Evolutionary conservation across 73 alveolate species (phyloP).

Genomic region (Paraurostyla sp.): DNA sequence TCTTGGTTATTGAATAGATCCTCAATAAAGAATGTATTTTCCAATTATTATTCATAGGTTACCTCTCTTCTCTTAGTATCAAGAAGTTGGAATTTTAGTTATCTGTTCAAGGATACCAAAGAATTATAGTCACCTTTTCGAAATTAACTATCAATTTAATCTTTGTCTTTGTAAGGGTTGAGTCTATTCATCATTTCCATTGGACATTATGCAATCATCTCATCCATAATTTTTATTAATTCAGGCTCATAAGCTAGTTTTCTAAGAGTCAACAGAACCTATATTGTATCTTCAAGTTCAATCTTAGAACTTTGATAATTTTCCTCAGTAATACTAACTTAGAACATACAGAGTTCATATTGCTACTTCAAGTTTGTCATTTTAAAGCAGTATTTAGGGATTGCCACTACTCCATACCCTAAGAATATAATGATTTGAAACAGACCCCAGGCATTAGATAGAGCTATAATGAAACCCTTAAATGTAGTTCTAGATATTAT

Average conservation of each 20-base stretch:
- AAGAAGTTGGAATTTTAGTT: neutral
- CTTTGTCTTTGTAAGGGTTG: neutral
- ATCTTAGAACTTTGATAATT: constrained; percentile 11
- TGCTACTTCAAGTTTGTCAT: constrained; percentile 7
- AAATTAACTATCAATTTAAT: neutral
- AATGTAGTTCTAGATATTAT: constrained; percentile 7
- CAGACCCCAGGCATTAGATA: constrained; percentile 76
- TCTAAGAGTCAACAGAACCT: neutral
- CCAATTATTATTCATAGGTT: constrained; percentile 13
- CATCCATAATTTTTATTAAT: neutral
- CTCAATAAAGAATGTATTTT: constrained; percentile 31
- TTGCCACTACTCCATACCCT: constrained; percentile 72
- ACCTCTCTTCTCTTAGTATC: constrained; percentile 46
- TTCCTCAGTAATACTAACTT: constrained; percentile 46
- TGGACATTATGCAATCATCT: constrained; percentile 39
- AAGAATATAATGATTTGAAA: constrained; percentile 61
- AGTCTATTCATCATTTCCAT: constrained; percentile 22
- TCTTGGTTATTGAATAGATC: constrained; percentile 4
- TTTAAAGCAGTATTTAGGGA: constrained; percentile 61
- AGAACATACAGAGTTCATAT: constrained; percentile 10
- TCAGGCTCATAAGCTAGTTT: neutral
- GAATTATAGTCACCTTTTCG: constrained; percentile 10
- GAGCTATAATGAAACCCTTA: constrained; percentile 53
- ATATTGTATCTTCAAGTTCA: constrained; percentile 45
- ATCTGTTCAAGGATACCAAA: neutral